These are phyloP conservation scores for Lepidopterella palustris DNA, from an alignment of 495 filamentous ascomycete genomes.

Conservation along the genomic window DNA sequence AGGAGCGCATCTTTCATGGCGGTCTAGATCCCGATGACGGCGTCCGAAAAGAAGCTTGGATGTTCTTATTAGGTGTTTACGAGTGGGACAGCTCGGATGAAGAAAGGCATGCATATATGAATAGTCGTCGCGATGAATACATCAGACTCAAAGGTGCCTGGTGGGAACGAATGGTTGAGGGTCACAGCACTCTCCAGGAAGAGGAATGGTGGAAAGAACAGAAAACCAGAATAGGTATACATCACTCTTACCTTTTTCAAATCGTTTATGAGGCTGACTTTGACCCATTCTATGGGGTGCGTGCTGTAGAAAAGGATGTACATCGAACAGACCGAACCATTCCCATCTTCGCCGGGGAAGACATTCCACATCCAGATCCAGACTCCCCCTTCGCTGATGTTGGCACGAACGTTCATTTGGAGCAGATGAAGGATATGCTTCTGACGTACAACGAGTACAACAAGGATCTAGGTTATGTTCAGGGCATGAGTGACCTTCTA, in stretches of 20 bases:
- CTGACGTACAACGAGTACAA: slow-evolving; percentile 98
- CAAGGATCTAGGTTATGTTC: slow-evolving; percentile 86
- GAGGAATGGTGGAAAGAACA: slow-evolving; percentile 96
- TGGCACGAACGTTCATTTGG: slow-evolving; percentile 94
- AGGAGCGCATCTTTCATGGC: slow-evolving; percentile 92
- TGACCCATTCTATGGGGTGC: slow-evolving; percentile 42
- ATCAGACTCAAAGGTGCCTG: slow-evolving; percentile 87
- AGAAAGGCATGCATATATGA: slow-evolving; percentile 71
- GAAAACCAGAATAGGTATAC: slow-evolving; percentile 81
- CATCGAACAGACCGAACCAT: slow-evolving; percentile 92
- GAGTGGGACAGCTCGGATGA: slow-evolving; percentile 81
- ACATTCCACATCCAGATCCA: slow-evolving; percentile 95
- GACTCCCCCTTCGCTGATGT: slow-evolving; percentile 86
- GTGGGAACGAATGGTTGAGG: slow-evolving; percentile 91
- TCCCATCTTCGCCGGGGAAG: slow-evolving; percentile 90
- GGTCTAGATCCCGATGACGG: slow-evolving; percentile 84
- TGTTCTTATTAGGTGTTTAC: slow-evolving; percentile 86
- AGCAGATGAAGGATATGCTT: slow-evolving; percentile 99
- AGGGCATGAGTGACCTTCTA: slow-evolving; percentile 96
- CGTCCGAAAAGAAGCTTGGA: slow-evolving; percentile 91
- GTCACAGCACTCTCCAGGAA: slow-evolving; percentile 64
- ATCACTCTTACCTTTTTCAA: slow-evolving; percentile 13
- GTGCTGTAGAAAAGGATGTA: slow-evolving; percentile 82
- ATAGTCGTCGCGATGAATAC: slow-evolving; percentile 86
- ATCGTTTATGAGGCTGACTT: slow-evolving; percentile 36